These are phyloP conservation scores for Pestalotiopsis sp. DNA, from an alignment of 2,329 filamentous ascomycete species.

Conservation along the genomic window DNA sequence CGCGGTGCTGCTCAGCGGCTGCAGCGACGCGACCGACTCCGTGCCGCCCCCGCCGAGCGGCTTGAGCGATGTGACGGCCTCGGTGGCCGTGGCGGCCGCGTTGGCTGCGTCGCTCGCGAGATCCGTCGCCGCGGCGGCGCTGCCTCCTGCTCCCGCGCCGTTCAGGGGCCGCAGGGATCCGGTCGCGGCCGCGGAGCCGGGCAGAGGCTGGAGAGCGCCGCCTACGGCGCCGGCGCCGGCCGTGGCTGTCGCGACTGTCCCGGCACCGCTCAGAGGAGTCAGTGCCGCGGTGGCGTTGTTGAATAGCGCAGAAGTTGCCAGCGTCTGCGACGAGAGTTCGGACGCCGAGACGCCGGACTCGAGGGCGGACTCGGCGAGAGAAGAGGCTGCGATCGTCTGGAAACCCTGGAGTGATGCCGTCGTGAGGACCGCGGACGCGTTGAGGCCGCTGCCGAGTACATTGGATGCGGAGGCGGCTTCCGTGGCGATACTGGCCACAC, in stretches of 20 bases:
- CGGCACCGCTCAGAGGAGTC: not conserved
- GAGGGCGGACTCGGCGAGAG: not conserved
- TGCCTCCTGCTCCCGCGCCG: not conserved
- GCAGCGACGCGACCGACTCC: not conserved
- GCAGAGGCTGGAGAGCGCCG: not conserved
- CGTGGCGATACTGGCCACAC: not conserved
- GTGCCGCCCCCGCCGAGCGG: not conserved
- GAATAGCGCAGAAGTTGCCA: not conserved
- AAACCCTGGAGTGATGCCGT: not conserved
- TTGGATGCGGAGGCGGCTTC: not conserved
- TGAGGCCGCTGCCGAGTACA: not conserved
- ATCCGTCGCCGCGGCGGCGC: not conserved
- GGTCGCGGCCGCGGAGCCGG: not conserved
- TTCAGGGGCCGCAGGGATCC: not conserved
- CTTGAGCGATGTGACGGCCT: not conserved
- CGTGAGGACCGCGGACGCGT: no score
- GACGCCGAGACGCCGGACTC: not conserved
- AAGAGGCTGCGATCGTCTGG: not conserved
- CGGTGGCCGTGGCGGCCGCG: not conserved
- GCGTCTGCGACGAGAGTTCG: not conserved
- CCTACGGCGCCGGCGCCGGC: not conserved
- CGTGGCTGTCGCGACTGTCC: not conserved
- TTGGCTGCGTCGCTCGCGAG: not conserved
- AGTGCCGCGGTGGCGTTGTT: constrained; percentile 1
- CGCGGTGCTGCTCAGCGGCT: not conserved